phyloP scores from a whole-genome alignment of 2,329 filamentous ascomycete species.

The Talaromyces sp. region DNA sequence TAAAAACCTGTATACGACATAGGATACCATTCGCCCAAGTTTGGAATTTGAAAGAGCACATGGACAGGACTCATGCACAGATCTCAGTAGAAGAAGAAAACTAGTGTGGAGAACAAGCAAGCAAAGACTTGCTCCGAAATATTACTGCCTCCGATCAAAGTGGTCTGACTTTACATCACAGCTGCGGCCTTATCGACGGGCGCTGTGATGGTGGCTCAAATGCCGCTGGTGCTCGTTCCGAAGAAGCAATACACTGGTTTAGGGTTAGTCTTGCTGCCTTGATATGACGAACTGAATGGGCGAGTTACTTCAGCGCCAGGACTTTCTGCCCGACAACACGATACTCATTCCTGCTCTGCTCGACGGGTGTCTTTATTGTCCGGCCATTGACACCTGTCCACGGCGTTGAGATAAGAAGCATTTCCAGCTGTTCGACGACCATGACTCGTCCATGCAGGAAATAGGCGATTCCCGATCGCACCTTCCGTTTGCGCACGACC shows the following conservation, averaged over 20 bases:
- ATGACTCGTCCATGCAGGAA: neutral
- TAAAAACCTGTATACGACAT: neutral
- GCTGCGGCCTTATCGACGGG: too few relatives aligned
- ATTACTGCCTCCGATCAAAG: too few relatives aligned
- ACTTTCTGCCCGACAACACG: neutral
- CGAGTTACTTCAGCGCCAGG: neutral
- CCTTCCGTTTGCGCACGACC: neutral
- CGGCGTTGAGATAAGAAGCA: neutral
- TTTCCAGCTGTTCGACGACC: neutral
- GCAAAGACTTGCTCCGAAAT: too few relatives aligned
- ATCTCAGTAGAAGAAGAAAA: neutral
- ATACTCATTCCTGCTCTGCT: neutral
- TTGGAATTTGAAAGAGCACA: neutral
- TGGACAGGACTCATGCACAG: neutral
- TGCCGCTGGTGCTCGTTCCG: too few relatives aligned
- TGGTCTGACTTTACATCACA: too few relatives aligned
- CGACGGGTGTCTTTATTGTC: too few relatives aligned
- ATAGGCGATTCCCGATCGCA: neutral
- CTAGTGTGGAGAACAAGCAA: too few relatives aligned
- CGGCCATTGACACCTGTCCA: too few relatives aligned
- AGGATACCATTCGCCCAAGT: neutral
- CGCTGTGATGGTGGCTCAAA: too few relatives aligned
- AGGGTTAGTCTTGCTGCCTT: neutral
- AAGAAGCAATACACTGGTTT: too few relatives aligned
- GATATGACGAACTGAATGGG: neutral